Base-by-base conservation (phyloP, 139 green algal species). In the Picochlorum sp. region DNA sequence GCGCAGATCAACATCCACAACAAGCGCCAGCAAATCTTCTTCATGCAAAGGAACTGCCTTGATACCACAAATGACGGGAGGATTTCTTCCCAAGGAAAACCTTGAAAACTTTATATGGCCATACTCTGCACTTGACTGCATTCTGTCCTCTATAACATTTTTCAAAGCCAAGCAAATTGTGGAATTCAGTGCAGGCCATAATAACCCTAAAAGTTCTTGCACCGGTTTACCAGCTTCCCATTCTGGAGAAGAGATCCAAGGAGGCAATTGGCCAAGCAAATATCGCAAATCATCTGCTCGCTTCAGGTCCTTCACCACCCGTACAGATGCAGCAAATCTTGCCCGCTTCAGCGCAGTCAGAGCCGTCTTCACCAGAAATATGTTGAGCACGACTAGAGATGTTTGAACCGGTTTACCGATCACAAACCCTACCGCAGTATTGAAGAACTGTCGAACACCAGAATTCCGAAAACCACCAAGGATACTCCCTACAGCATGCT, bases 1-100 rank as follows among this genome's bases (percentile, higher is more conserved):
- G 4, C 62, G 24, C 30, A 79, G 44, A 26, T 79, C 66, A 5
- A 79, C 26, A 54, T 79, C 72, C 6, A 78, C 30, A 8, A 71
- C 67, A 51, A 75, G 64, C 24, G 68, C 61, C 13, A 75, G 62
- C 18, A 26, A 9, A 45, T 68, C 68, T 63, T 71, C 52, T 15
- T 28, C 49, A 15, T 47, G 61, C 31, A 70, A 28, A 15, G 68
- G 68, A 18, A 75, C 51, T 8, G 60, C 61, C 49, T 70, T 75
- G 51, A 75, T 60, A 10, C 41, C 61, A 28, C 30, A 31, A 31
- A 70, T 45, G 6, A 57, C 11, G 4, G 68, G 68, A 11, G 68
- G 61, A 61, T 65, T 31, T 20, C 18, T 49, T 9, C 68, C 68
- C 7, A 75, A 65, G n/a, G 51, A 66, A 23, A 75, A 47, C 4